Conservation (phyloP, 352 stramenopile genomes). For the Phytophthora melonis region DNA sequence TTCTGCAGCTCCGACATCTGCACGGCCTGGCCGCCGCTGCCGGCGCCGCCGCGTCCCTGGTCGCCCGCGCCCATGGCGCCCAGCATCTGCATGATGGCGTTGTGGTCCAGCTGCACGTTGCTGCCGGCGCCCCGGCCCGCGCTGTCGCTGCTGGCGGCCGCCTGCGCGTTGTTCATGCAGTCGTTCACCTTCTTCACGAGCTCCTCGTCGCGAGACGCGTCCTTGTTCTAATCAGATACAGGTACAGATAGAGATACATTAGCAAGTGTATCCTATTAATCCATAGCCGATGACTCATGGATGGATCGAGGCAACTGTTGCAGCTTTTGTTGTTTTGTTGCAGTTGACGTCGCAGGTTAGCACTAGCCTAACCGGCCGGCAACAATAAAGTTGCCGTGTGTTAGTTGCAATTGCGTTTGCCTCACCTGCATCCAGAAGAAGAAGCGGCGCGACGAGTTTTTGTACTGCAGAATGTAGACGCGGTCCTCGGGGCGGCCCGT, state of each 20-base stretch:
- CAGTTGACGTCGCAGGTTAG: no score
- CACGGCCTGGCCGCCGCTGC: constrained; percentile 58
- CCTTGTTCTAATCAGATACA: constrained; percentile 72
- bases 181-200: constrained; percentile 90
- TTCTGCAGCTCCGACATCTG: constrained; percentile 90
- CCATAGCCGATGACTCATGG: no score
- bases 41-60: constrained; percentile 53
- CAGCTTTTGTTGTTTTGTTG: no score
- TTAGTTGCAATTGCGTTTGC: neutral
- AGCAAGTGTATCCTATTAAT: neutral
- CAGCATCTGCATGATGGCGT: constrained; percentile 93
- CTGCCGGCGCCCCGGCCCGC: constrained; percentile 41
- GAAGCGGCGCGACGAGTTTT: constrained; percentile 91
- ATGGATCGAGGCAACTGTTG: neutral
- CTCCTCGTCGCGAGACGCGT: constrained; percentile 88
- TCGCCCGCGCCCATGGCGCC: constrained; percentile 83
- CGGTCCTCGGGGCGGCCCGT: constrained; percentile 88
- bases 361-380: no score
- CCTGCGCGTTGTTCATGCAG: constrained; percentile 87
- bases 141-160: constrained; percentile 40
- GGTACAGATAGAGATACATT: neutral
- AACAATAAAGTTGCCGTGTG: neutral
- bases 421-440: constrained; percentile 96
- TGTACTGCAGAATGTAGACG: constrained; percentile 94
- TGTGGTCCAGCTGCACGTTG: constrained; percentile 89